Evolutionary conservation across 2,329 filamentous ascomycete genomes (phyloP), one percentile per base, ranked within the genome.

Genomic region (Colletotrichum eleusines): DNA sequence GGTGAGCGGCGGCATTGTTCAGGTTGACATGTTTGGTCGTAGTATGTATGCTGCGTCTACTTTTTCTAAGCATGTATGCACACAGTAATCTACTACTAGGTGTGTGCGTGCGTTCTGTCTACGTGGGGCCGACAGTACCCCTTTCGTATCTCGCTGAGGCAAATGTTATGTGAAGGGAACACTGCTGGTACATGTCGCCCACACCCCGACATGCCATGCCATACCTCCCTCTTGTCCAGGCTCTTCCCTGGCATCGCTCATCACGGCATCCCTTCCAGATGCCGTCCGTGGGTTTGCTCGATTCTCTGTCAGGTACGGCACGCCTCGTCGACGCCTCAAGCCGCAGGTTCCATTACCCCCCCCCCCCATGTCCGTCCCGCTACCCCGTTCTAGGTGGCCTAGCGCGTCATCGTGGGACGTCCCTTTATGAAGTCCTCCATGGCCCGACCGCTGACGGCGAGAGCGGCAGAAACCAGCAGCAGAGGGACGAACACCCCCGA

Each of bases 191-290:
- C 67, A 53, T 51, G 40, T 35, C 26, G 51, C 35, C 35, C 59
- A 57, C 38, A 42, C 44, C n/a, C 44, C 44, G 44, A 46, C 58
- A 62, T 68, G 38, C 58, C 68, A 68, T 62, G 51, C 50, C 65
- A 51, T 67, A 23, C 58, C 20, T 42, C 48, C 44, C 46, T 42
- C 28, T 51, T 60, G 33, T 69, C 50, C 62, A 57, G 42, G 58
- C 63, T 54, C 55, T 55, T 69, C 67, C 33, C 62, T 67, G 35
- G 42, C 42, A 61, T 50, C 57, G 14, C 28, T 35, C 31, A 40
- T 62, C 63, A 14, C 38, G 55, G 44, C 58, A 68, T 71, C 69
- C 69, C 69, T 71, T 59, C 68, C 68, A 67, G 63, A 68, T 67
- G 57, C 20, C 50, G 55, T 40, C 51, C 58, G 40, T 68, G 68